These are phyloP conservation scores for Acephala macrosclerotiorum DNA, from an alignment of 2,329 filamentous ascomycete genomes.

Conservation along the genomic window DNA sequence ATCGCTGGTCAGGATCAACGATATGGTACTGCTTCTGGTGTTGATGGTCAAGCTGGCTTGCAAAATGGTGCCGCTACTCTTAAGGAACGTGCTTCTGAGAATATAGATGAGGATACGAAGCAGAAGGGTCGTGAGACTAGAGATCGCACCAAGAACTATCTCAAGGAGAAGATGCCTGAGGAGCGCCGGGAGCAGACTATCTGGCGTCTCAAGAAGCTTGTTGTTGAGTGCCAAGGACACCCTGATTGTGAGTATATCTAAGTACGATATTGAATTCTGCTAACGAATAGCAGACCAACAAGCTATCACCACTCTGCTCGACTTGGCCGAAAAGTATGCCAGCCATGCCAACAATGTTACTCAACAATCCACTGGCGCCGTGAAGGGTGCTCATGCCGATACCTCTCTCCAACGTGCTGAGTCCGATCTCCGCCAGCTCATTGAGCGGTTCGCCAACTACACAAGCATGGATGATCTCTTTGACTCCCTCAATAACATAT, in stretches of 20 bases:
- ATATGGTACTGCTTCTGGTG: conserved; percentile 51
- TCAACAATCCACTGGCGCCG: conserved; percentile 69
- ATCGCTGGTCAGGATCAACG: conserved; percentile 56
- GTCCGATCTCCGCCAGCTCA: conserved; percentile 71
- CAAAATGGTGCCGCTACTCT: conserved; percentile 47
- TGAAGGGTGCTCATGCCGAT: conserved; percentile 74
- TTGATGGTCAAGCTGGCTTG: conserved; percentile 59
- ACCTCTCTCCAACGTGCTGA: conserved; percentile 75
- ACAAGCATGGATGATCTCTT: conserved; percentile 90
- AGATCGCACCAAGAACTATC: conserved; percentile 71
- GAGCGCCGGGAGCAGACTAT: conserved; percentile 93
- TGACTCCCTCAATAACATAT: conserved; percentile 84
- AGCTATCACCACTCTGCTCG: conserved; percentile 87
- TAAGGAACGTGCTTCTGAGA: conserved; percentile 65
- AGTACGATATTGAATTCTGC: not conserved
- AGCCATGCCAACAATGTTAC: conserved; percentile 73
- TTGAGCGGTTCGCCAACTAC: conserved; percentile 95
- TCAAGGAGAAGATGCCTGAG: conserved; percentile 86
- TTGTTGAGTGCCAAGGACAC: conserved; percentile 95
- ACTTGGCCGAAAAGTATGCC: conserved; percentile 84
- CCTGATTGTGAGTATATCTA: conserved; percentile 71
- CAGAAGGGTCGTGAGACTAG: conserved; percentile 59
- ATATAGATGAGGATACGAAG: conserved; percentile 69
- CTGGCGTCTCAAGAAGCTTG: conserved; percentile 96
- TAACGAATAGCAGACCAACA: conserved; percentile 65